Conservation (phyloP, 2,329 filamentous ascomycete genomes). For the Colletotrichum karsti region DNA sequence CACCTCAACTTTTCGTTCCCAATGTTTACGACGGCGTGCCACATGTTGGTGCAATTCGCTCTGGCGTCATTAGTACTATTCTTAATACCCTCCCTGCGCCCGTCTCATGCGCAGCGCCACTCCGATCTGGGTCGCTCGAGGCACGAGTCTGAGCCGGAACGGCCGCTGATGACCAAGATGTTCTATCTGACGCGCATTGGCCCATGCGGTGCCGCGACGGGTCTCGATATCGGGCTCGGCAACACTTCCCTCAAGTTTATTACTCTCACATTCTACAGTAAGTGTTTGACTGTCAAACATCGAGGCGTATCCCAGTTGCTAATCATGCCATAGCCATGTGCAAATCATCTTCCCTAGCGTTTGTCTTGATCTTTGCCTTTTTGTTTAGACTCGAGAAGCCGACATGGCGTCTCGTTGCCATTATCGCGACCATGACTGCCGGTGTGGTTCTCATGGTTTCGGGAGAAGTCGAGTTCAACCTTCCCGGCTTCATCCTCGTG, state of each 20-base stretch:
- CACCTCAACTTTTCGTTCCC: conserved; percentile 93
- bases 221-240: conserved; percentile 93
- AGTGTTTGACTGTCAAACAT: conserved; percentile 34
- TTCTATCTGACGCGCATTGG: conserved; percentile 94
- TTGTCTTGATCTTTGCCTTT: conserved; percentile 95
- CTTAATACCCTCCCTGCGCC: conserved; percentile 83
- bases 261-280: conserved; percentile 94
- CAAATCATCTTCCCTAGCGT: conserved; percentile 95
- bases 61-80: conserved; percentile 82
- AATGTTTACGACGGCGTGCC: conserved; percentile 91
- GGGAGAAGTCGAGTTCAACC: conserved; percentile 89
- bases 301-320: conserved; percentile 26
- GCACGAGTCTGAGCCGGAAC: conserved; percentile 61
- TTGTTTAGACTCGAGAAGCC: conserved; percentile 89
- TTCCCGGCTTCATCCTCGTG: conserved; percentile 88
- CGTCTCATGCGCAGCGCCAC: conserved; percentile 55
- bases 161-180: conserved; percentile 80
- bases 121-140: conserved; percentile 60
- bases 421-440: conserved; percentile 90
- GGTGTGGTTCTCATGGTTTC: conserved; percentile 99
- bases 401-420: conserved; percentile 83
- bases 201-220: conserved; percentile 91
- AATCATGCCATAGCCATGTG: conserved; percentile 77
- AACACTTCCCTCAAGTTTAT: conserved; percentile 98
- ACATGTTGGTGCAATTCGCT: conserved; percentile 94